Conservation (phyloP, 164 flowering plant genomes). For the Umbilicus rupestris region DNA sequence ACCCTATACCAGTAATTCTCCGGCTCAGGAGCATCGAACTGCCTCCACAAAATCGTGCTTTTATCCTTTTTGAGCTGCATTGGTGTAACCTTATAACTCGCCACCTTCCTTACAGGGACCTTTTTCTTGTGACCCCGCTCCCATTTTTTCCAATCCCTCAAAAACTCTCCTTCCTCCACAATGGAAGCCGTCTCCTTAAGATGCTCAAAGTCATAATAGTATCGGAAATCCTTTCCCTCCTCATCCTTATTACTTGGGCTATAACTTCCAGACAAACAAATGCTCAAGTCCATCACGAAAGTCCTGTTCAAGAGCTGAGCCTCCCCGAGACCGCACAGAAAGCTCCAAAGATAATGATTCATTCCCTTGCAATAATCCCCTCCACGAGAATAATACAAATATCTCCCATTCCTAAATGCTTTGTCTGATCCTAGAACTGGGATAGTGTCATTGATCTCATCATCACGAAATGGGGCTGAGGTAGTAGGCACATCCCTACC, state of each 20-base stretch:
- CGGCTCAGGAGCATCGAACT: constrained; percentile 82
- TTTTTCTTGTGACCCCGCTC: constrained; percentile 48
- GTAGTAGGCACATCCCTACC: constrained; percentile 17
- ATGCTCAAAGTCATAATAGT: constrained; percentile 90
- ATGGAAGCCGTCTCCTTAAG: constrained; percentile 66
- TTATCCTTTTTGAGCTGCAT: constrained; percentile 78
- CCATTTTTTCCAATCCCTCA: constrained; percentile 71
- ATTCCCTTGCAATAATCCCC: constrained; percentile 94
- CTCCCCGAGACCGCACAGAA: constrained; percentile 88
- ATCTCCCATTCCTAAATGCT: constrained; percentile 59
- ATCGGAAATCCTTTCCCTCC: constrained; percentile 90
- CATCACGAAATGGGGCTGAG: constrained; percentile 29
- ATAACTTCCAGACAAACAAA: constrained; percentile 58
- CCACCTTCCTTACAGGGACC: constrained; percentile 54
- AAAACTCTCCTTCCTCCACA: constrained; percentile 72
- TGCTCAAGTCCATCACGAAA: constrained; percentile 81
- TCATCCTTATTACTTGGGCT: constrained; percentile 54
- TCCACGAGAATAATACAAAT: constrained; percentile 83
- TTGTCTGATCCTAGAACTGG: constrained; percentile 52
- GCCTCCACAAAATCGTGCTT: constrained; percentile 76
- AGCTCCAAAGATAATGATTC: constrained; percentile 90
- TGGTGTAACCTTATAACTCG: constrained; percentile 66
- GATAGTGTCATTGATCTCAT: constrained; percentile 81
- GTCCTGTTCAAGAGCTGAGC: constrained; percentile 87
- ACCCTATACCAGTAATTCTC: constrained; percentile 97